phyloP scores from a whole-genome alignment of 805 yeast species.

The Tetrapisispora pingtungensis region DNA sequence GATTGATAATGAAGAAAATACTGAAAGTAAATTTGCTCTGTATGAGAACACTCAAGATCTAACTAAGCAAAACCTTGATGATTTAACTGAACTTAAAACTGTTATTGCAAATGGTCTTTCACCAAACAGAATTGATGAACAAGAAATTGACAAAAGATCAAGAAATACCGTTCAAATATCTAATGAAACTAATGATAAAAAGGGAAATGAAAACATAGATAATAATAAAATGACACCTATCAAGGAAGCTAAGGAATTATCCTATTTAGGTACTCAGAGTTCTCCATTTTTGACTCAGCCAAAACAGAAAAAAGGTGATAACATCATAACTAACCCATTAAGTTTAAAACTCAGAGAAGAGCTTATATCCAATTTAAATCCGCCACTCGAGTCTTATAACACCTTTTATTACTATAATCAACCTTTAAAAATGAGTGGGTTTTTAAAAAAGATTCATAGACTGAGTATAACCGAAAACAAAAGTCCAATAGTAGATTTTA shows the following conservation, averaged over 20 bases:
- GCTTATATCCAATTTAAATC: slow-evolving; percentile 31
- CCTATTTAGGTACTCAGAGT: slow-evolving; percentile 1
- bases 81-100: slow-evolving; percentile 29
- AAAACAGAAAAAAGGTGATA: background rate
- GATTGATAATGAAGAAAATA: slow-evolving; percentile 21
- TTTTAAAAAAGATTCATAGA: slow-evolving; percentile 31
- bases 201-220: background rate
- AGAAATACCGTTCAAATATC: background rate
- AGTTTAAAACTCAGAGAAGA: slow-evolving; percentile 32
- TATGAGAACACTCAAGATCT: slow-evolving; percentile 32
- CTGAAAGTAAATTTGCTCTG: slow-evolving; percentile 15
- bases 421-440: slow-evolving; percentile 29
- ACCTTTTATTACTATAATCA: slow-evolving; percentile 28
- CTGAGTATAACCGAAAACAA: slow-evolving; percentile 31
- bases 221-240: slow-evolving; percentile 22
- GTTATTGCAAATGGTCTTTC: background rate
- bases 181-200: background rate
- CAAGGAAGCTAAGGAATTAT: slow-evolving; percentile 18
- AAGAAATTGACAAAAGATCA: background rate
- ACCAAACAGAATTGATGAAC: too few species aligned
- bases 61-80: slow-evolving; percentile 26
- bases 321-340: slow-evolving; percentile 34
- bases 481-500: slow-evolving; percentile 27
- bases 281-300: slow-evolving; percentile 28
- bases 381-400: slow-evolving; percentile 28